Conservation (phyloP, 805 yeast species). For the Candida rishiriensis region DNA sequence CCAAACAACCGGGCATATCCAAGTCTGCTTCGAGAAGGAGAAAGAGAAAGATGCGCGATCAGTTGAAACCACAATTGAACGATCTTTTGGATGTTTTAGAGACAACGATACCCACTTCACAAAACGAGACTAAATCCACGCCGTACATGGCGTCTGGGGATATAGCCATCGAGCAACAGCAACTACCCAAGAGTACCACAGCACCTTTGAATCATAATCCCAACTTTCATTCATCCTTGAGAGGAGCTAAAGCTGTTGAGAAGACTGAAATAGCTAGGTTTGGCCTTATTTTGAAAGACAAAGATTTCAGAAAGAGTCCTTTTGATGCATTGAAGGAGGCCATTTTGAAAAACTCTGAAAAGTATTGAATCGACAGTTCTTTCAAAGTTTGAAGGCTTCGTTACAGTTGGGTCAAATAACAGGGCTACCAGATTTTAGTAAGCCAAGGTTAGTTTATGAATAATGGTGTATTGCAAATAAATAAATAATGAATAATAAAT, state of each 20-base stretch:
- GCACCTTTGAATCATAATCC: slow-evolving; percentile 35
- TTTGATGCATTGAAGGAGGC: slow-evolving; percentile 62
- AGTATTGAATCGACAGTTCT: slow-evolving; percentile 4
- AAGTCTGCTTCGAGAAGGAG: slow-evolving; percentile 64
- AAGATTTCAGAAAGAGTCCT: slow-evolving; percentile 53
- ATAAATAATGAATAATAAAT: slow-evolving; percentile 4
- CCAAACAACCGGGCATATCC: slow-evolving; percentile 44
- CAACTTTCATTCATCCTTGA: slow-evolving; percentile 27
- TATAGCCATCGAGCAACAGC: neutral
- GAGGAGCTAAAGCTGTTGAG: slow-evolving; percentile 51
- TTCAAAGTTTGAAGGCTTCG: neutral
- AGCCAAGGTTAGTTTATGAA: too few species aligned
- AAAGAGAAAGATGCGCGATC: slow-evolving; percentile 57
- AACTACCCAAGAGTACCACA: slow-evolving; percentile 11
- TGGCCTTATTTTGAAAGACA: slow-evolving; percentile 49
- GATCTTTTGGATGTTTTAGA: slow-evolving; percentile 55
- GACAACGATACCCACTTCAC: slow-evolving; percentile 25
- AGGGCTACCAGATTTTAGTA: neutral
- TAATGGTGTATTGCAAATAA: slow-evolving; percentile 1
- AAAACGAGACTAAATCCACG: slow-evolving; percentile 10
- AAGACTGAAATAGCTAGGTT: slow-evolving; percentile 56
- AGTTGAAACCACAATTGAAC: slow-evolving; percentile 61
- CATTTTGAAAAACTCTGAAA: slow-evolving; percentile 32
- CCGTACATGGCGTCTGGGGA: slow-evolving; percentile 13
- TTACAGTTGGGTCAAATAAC: slow-evolving; percentile 1